Evolutionary conservation across 306 rosid genomes (phyloP).

Genomic region (Prunus fruticosa): DNA sequence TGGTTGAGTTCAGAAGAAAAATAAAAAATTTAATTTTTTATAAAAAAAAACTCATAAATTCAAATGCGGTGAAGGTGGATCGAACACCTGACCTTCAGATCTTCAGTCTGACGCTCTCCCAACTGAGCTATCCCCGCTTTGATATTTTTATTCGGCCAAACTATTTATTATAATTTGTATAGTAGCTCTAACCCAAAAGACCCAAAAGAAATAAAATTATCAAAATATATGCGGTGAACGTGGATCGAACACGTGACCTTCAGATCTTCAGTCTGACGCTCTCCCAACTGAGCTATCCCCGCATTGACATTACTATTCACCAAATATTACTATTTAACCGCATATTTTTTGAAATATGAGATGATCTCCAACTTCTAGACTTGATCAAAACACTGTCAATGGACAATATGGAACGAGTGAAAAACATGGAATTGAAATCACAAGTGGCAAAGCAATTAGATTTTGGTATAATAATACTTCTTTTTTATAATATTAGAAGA

Average conservation of each 20-base stretch:
- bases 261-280: slow-evolving; percentile 22
- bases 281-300: background rate
- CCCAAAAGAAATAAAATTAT: background rate
- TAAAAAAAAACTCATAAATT: background rate
- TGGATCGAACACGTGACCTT: slow-evolving; percentile 17
- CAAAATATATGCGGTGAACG: background rate
- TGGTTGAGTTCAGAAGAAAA: no score
- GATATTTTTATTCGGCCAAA: background rate
- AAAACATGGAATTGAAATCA: background rate
- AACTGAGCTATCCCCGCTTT: background rate
- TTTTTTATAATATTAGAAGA: no score
- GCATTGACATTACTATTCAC: background rate
- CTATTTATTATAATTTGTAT: no score
- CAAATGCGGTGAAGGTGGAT: slow-evolving; percentile 17
- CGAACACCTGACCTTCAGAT: slow-evolving; percentile 21
- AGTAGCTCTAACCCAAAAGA: no score
- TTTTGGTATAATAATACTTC: no score
- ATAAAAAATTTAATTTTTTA: no score
- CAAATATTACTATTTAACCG: rapidly evolving
- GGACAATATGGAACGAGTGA: background rate
- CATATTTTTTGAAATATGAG: background rate
- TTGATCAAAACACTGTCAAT: background rate
- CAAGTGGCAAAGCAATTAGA: background rate
- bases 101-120: slow-evolving; percentile 21
- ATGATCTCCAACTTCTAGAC: background rate